Evolutionary conservation across 768 basidiomycete genomes (phyloP), one percentile per base, ranked within the genome.

Genomic region (Cystobasidiopsis lactophilus): DNA sequence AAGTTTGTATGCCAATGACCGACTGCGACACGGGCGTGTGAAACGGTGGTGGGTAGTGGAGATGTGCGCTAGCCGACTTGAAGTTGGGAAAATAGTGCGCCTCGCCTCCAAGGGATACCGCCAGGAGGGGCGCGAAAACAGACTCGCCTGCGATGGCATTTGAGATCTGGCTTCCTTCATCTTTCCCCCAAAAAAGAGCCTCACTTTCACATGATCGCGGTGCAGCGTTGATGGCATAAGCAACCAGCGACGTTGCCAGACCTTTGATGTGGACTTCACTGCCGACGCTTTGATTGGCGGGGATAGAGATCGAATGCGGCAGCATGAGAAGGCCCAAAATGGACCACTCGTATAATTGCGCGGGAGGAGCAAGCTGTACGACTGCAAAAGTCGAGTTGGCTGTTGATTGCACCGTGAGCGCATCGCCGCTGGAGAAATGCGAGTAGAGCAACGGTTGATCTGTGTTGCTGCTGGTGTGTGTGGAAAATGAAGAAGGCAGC

Each of bases 31-130:
- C 9, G 1, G 55, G 21, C 24, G 31, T 5, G 11, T 56, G 35
- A 31, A 55, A 54, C 13, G 53, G 53, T 3, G 52, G 39, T 13
- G 18, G 19, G 7, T 31, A 48, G 40, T 57, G 56, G 16, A 53
- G 10, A 26, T 54, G 53, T 19, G 56, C 31, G 21, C 24, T 40
- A 2, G 55, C 54, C n/a, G 35, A 5, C 11, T 40, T 23, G 18
- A 43, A 11, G 26, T 29, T 29, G 18, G 53, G 30, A 41, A 54
- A 52, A 51, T 38, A 54, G 27, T 39, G 41, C 5, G 43, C 5
- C 27, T 52, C 39, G 41, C 5, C n/a, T 10, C 11, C 10, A 21
- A 14, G 37, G 7, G 21, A 3, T 3, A 41, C 41, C 44, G 21
- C 7, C 19, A 52, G 41, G 19, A 52, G 39, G 4, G 51, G 51